Conservation (phyloP, 2,329 filamentous ascomycete genomes). For the Penicillium paneum region DNA sequence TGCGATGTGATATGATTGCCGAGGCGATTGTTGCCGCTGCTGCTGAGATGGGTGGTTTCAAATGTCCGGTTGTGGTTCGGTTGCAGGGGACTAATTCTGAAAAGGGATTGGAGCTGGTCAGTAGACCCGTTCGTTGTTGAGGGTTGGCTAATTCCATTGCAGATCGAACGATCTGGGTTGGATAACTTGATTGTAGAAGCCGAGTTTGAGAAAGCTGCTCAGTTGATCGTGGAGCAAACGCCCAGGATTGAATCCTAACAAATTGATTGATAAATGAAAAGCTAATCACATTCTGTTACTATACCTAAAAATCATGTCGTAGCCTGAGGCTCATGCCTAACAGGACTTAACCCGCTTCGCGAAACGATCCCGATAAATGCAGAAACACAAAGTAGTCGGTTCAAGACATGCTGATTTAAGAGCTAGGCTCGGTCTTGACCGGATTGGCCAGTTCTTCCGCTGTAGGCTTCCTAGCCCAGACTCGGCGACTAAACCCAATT, state of each 20-base stretch:
- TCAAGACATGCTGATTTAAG: not conserved
- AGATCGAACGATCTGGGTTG: conserved; percentile 39
- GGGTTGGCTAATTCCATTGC: not conserved
- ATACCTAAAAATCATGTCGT: not conserved
- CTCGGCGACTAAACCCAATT: not conserved
- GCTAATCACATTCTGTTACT: too few species aligned
- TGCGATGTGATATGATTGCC: conserved; percentile 52
- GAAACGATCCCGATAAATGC: not conserved
- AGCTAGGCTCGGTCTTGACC: not conserved
- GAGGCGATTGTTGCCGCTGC: conserved; percentile 49
- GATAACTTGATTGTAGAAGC: conserved; percentile 39
- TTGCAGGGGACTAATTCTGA: conserved; percentile 50
- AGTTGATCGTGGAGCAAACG: conserved; percentile 35
- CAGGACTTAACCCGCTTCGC: not conserved
- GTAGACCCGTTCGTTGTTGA: conserved; percentile 11
- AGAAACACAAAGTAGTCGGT: too few species aligned
- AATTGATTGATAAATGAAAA: not conserved
- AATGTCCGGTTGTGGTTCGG: conserved; percentile 47
- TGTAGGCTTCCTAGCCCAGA: conserved; percentile 7
- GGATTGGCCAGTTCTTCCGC: not conserved
- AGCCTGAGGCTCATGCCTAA: not conserved
- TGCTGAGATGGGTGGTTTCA: conserved; percentile 36
- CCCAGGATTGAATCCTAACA: not conserved
- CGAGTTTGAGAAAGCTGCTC: conserved; percentile 36
- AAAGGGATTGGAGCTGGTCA: conserved; percentile 42